Conservation (phyloP, 169 alveolate genomes). For the Fabrea salina region DNA sequence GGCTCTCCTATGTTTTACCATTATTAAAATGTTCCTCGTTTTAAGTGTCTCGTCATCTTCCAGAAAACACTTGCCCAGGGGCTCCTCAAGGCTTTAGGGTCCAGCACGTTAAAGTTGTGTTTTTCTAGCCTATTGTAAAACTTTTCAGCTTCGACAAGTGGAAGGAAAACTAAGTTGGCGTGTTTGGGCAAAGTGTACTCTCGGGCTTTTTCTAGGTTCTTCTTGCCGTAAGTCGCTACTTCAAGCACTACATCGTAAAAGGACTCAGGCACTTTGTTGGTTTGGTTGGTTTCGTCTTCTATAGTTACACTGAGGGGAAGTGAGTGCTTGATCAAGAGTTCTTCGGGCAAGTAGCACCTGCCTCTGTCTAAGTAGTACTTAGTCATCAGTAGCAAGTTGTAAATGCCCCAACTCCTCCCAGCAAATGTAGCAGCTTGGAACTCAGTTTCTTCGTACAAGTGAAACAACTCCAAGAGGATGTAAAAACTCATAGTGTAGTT, state of each 20-base stretch:
- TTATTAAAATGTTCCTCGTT: constrained; percentile 1
- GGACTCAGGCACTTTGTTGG: neutral
- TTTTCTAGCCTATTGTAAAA: constrained; percentile 23
- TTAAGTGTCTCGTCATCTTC: neutral
- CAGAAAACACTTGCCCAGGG: neutral
- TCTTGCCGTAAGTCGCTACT: constrained; percentile 33
- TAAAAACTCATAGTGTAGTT: constrained; percentile 23
- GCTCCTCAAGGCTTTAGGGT: neutral
- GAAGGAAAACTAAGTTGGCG: constrained; percentile 21
- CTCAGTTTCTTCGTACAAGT: neutral
- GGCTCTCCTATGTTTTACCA: neutral
- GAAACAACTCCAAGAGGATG: neutral
- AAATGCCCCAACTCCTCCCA: constrained; percentile 27
- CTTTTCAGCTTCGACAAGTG: neutral
- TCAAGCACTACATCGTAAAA: constrained; percentile 32
- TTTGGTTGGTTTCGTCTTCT: neutral
- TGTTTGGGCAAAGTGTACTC: constrained; percentile 19
- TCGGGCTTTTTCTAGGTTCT: constrained; percentile 22
- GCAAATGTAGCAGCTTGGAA: constrained; percentile 31
- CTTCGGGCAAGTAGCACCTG: constrained; percentile 32
- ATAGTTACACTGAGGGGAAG: neutral
- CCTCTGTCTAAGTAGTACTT: neutral
- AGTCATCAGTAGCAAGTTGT: neutral
- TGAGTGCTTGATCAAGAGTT: neutral
- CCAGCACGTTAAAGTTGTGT: constrained; percentile 5